Evolutionary conservation across 495 filamentous ascomycete species (phyloP).

Genomic region (Aspergillus baeticus): DNA sequence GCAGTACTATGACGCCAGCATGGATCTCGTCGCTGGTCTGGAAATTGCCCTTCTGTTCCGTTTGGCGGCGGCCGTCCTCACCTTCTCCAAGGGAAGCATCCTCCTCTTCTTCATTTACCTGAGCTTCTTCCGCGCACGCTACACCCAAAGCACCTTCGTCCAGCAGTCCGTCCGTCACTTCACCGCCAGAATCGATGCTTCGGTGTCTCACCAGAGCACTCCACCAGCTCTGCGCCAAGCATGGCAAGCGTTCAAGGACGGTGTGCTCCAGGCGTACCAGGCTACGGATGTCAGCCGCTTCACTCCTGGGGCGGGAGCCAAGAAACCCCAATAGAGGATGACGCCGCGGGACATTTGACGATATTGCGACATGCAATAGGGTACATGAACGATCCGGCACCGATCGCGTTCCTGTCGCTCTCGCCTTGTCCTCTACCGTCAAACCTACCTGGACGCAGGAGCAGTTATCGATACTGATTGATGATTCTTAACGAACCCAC

Average conservation of each 20-base stretch:
- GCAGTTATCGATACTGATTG: slow-evolving; percentile 1
- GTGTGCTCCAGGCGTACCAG: slow-evolving; percentile 69
- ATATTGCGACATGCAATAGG: neutral
- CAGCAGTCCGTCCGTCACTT: slow-evolving; percentile 74
- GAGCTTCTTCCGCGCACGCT: slow-evolving; percentile 86
- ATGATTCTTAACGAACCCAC: slow-evolving; percentile 9
- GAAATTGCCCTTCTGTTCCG: slow-evolving; percentile 83
- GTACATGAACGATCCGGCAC: neutral
- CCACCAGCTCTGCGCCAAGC: slow-evolving; percentile 79
- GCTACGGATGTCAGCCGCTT: slow-evolving; percentile 76
- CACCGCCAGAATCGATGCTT: slow-evolving; percentile 72
- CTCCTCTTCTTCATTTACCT: slow-evolving; percentile 82
- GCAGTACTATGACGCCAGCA: slow-evolving; percentile 90
- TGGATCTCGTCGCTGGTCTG: slow-evolving; percentile 75
- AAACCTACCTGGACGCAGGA: neutral
- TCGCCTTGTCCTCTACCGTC: neutral
- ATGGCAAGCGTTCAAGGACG: slow-evolving; percentile 80
- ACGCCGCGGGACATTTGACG: neutral
- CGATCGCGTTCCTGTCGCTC: neutral
- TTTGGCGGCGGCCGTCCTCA: slow-evolving; percentile 70
- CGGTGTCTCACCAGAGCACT: slow-evolving; percentile 80
- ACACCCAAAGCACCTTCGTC: slow-evolving; percentile 87
- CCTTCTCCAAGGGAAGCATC: slow-evolving; percentile 90
- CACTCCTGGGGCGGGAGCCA: slow-evolving; percentile 50
- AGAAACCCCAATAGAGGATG: slow-evolving; percentile 56